Evolutionary conservation across 116 monocot species (phyloP), one percentile per base, ranked within the genome.

Genomic region (Iris pallida): DNA sequence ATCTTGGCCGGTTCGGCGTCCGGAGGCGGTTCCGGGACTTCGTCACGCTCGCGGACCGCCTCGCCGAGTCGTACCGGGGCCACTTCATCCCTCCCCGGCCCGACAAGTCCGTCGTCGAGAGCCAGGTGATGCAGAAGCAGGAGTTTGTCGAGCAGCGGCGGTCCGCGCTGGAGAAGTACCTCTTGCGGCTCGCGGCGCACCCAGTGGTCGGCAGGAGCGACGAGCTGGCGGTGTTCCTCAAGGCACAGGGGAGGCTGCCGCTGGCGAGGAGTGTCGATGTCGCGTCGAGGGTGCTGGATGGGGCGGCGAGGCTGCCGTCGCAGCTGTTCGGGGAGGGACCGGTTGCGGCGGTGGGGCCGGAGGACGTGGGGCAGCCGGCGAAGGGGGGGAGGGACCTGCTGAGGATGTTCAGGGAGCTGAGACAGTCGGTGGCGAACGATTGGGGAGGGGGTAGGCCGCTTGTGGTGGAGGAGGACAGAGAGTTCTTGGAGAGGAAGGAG

Each of bases 81-180:
- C 81, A 71, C 71, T 79, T 92, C 79, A 65, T 89, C 8, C 92
- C 89, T 6, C 75, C 68, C 0, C 79, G 89, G 41, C 90, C 90
- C 3, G 92, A 97, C 61, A 94, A 94, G 85, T 83, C 67, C 69
- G 81, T 90, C 4, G 81, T 94, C 2, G 94, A 94, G 83, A 82
- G 87, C 70, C 98, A 98, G 98, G 82, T 98, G n/a, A 93, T 98
- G 98, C 90, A 98, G 68, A 87, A 85, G 80, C 81, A 84, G 44
- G 98, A 98, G 55, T 98, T 98, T 66, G 90, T 98, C 9, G 88
- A 93, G 79, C 98, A 86, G 74, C 83, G 98, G 10, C 73, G 93
- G 14, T 48, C 73, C 0, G 87, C 98, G 13, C 78, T 98, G 20
- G 88, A 98, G 86, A 83, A 83, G 72, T 98, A 98, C 78, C 77